Percentiles rank a stretch among this genome's conserved stretches.
These are phyloP conservation scores for Talaromyces sp. DNA, from an alignment of 2,329 filamentous ascomycete genomes.

Conservation along the genomic window DNA sequence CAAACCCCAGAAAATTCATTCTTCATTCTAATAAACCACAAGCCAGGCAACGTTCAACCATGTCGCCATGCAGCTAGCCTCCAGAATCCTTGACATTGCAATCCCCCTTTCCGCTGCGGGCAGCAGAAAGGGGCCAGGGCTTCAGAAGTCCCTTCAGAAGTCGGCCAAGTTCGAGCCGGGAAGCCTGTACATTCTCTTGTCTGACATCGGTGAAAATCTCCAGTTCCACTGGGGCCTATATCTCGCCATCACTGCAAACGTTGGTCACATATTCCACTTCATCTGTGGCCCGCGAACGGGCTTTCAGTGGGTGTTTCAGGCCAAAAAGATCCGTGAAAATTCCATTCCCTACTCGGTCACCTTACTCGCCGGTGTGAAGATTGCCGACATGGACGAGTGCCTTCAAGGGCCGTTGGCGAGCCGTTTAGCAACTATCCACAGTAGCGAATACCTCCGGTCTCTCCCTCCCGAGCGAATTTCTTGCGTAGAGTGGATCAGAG, in stretches of 20 bases:
- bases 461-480: conserved; percentile 12
- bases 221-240: conserved; percentile 21
- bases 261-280: conserved; percentile 17
- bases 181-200: conserved; percentile 18
- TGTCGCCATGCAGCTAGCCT: not conserved
- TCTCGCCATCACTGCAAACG: conserved; percentile 11
- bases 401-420: conserved; percentile 14
- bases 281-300: conserved; percentile 11
- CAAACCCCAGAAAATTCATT: not conserved
- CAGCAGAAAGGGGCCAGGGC: not conserved
- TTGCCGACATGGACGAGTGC: conserved; percentile 15
- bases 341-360: conserved; percentile 3
- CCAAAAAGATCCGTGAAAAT: not conserved
- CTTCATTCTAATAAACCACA: not conserved
- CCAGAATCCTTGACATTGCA: not conserved
- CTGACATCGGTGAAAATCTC: conserved; percentile 13
- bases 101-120: not conserved
- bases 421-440: conserved; percentile 15
- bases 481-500: conserved; percentile 20
- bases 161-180: not conserved
- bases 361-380: conserved; percentile 17
- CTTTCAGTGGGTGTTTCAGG: conserved; percentile 15
- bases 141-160: not conserved
- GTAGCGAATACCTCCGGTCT: conserved; percentile 17
- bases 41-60: not conserved